Percentiles rank a stretch among this genome's conserved stretches.
Conservation (phyloP, 148 eudicot species). For the Hydrangea macrophylla region DNA sequence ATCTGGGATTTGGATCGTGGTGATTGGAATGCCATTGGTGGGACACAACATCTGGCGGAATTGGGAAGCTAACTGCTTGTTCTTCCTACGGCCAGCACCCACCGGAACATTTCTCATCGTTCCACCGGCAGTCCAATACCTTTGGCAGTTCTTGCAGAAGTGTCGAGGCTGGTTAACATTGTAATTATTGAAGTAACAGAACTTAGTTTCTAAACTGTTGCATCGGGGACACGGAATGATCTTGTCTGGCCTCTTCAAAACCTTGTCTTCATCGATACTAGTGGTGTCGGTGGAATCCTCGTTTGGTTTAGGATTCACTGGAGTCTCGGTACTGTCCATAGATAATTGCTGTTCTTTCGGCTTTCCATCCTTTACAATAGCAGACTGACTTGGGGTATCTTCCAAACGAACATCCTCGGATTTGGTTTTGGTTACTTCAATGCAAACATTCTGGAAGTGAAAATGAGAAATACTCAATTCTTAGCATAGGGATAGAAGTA, state of each 20-base stretch:
- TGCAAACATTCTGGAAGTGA: constrained; percentile 24
- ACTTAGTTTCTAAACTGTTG: constrained; percentile 43
- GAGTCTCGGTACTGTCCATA: background rate
- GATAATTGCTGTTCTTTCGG: constrained; percentile 15
- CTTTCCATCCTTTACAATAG: constrained; percentile 7
- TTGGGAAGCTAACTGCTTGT: constrained; percentile 41
- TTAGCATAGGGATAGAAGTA: too few relatives aligned
- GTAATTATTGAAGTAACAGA: constrained; percentile 33
- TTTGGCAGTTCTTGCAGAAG: constrained; percentile 25
- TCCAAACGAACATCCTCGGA: constrained; percentile 17
- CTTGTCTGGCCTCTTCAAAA: constrained; percentile 39
- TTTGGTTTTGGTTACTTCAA: constrained; percentile 19
- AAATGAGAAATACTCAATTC: background rate
- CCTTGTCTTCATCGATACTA: constrained; percentile 14
- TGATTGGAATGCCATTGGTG: constrained; percentile 19
- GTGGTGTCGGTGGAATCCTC: constrained; percentile 20
- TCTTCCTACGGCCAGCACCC: constrained; percentile 47
- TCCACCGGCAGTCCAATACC: constrained; percentile 32
- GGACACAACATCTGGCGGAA: constrained; percentile 23
- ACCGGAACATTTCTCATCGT: constrained; percentile 40
- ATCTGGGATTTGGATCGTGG: constrained; percentile 14
- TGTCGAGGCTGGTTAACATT: constrained; percentile 31
- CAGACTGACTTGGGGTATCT: constrained; percentile 8
- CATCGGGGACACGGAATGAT: constrained; percentile 49
- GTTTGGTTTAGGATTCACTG: constrained; percentile 11